Evolutionary conservation across 75 land plant species (phyloP).

Genomic region (Azolla pinnata): DNA sequence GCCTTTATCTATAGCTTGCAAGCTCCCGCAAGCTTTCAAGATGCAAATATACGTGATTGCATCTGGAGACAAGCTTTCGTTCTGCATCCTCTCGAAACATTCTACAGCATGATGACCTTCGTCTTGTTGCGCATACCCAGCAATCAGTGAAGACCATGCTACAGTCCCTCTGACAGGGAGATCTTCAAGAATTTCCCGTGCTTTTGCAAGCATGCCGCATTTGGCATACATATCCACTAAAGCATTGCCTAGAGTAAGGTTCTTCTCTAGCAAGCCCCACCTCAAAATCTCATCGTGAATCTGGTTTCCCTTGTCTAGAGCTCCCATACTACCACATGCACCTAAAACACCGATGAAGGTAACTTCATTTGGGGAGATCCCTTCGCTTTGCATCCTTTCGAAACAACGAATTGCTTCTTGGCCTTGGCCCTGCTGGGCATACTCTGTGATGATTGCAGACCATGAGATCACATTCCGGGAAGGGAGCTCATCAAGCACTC

Average conservation of each 20-base stretch:
- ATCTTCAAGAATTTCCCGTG: neutral
- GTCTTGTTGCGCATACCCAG: conserved; percentile 36
- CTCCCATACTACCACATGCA: neutral
- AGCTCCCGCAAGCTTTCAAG: conserved; percentile 4
- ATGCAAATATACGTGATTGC: conserved; percentile 3
- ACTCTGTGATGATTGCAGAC: no score
- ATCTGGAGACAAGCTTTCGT: conserved; percentile 15
- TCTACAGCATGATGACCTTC: conserved; percentile 22
- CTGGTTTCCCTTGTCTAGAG: neutral
- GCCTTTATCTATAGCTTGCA: conserved; percentile 1
- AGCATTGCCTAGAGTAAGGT: neutral
- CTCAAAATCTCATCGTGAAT: neutral
- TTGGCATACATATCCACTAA: no score
- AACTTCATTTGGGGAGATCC: no score
- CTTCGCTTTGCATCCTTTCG: no score
- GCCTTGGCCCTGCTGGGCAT: no score
- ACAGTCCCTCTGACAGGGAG: conserved; percentile 3
- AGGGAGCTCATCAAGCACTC: no score
- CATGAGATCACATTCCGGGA: no score
- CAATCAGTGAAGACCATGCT: conserved; percentile 60
- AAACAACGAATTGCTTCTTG: no score
- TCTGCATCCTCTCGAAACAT: conserved; percentile 28
- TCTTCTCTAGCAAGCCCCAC: neutral
- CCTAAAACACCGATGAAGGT: no score
- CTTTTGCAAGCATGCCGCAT: neutral